Evolutionary conservation across 148 eudicot genomes (phyloP), one percentile per base, ranked within the genome.

Genomic region (Tetragonia tetragonoides): DNA sequence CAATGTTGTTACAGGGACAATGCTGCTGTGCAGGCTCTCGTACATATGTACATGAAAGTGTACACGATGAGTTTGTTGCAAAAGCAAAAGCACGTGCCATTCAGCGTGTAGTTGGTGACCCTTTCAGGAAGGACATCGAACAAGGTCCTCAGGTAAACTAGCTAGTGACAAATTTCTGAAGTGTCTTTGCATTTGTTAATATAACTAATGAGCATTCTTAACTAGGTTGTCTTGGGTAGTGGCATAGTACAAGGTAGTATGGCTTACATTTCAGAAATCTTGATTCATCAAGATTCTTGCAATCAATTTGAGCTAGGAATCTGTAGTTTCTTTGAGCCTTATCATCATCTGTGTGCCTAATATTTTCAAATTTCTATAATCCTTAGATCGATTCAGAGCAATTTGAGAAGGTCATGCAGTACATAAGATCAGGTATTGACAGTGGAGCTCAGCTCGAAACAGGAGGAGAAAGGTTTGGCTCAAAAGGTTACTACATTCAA

Each of bases 131-230:
- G 74, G 92, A 87, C 44, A 80, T 80, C 63, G 94, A 90, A 80
- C 94, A 88, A 88, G 94, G 94, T 71, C 94, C 92, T 75, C 92
- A 90, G 91, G 91, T 88, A 78, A 56, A 53, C 34, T 28, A 28
- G 34, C 16, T 23, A 20, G 8, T 42, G 66, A 59, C 17, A 28
- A 38, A 0, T 21, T 41, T 21, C 54, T 21, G 39, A 60, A 62
- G 21, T 74, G 12, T 16, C 23, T 74, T 0, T 72, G 40, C 21
- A 28, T 49, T 1, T 14, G 38, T 56, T 16, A 54, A 62, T 62
- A 16, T n/a, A 62, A 6, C 37, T 28, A n/a, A 62, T 20, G 24
- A 28, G 34, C 34, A 28, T 28, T 28, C 34, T 28, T 28, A 28
- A 28, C 34, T 28, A 28, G 34, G 34, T 28, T 28, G 34, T 28